Evolutionary conservation across 108 stramenopile genomes (phyloP).

Genomic region (Nitzschia sp.): DNA sequence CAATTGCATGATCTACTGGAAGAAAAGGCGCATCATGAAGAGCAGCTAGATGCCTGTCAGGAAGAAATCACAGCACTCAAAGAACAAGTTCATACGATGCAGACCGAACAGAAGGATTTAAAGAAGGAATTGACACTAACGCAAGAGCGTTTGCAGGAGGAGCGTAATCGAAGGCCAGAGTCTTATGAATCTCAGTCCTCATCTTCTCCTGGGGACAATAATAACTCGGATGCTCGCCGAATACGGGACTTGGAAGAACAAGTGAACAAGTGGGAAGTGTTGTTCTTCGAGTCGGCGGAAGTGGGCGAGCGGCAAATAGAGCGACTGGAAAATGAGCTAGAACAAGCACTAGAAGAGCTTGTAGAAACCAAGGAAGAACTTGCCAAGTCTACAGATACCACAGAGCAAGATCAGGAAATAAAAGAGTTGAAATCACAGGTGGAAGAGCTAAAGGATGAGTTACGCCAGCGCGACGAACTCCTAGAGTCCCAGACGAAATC

Average conservation of each 20-base stretch:
- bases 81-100: slow-evolving; percentile 13
- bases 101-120: slow-evolving; percentile 8
- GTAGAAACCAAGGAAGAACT: neutral
- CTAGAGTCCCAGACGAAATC: neutral
- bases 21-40: neutral
- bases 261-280: slow-evolving; percentile 12
- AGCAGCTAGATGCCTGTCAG: slow-evolving; percentile 5
- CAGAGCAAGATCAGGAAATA: neutral
- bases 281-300: slow-evolving; percentile 13
- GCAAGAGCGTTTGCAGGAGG: neutral
- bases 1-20: neutral
- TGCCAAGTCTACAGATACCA: neutral
- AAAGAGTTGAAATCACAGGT: slow-evolving; percentile 2
- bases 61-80: slow-evolving; percentile 1
- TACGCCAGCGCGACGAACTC: neutral
- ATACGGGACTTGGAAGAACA: slow-evolving; percentile 5
- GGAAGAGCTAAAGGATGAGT: neutral
- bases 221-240: neutral
- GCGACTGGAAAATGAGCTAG: neutral
- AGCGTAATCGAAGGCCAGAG: too few species aligned
- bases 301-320: slow-evolving; percentile 16
- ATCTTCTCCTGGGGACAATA: neutral
- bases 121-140: neutral
- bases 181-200: neutral
- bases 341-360: slow-evolving; percentile 2